Evolutionary conservation across 345 rosid genomes (phyloP).

Genomic region (Viola odorata): DNA sequence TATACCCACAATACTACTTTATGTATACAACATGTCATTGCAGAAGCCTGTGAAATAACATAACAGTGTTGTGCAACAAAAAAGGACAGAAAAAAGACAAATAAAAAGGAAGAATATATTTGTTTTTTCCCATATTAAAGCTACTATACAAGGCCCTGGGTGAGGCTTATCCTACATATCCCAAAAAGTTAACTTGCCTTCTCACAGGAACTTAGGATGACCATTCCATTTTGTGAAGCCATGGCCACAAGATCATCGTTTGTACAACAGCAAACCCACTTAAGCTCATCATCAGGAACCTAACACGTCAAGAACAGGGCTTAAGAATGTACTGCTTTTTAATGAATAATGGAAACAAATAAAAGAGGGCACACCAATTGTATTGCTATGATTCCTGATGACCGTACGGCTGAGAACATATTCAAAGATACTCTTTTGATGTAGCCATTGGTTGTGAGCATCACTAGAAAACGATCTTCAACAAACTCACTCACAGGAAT

Average conservation of each 20-base stretch:
- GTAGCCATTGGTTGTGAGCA: conserved; percentile 95
- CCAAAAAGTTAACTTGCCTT: conserved; percentile 40
- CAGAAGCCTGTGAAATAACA: background rate
- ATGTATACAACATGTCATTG: no score
- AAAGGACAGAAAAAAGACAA: background rate
- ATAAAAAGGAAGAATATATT: background rate
- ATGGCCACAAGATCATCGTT: conserved; percentile 87
- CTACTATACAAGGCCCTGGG: no score
- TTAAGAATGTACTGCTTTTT: background rate
- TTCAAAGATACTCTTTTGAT: conserved; percentile 91
- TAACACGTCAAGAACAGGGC: conserved; percentile 24
- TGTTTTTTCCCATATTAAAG: no score
- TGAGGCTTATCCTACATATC: background rate
- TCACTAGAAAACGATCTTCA: conserved; percentile 72
- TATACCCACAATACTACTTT: background rate
- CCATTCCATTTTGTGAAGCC: conserved; percentile 97
- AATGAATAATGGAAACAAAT: background rate
- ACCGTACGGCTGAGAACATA: conserved; percentile 75
- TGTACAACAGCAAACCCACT: conserved; percentile 87
- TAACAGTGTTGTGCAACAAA: background rate
- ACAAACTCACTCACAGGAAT: conserved; percentile 82
- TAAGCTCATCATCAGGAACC: conserved; percentile 93
- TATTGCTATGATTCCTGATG: conserved; percentile 95
- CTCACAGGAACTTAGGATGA: conserved; percentile 71
- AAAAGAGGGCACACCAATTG: conserved; percentile 63